A percentile compares a stretch with the other conserved stretches of the same genome.
Conservation (phyloP, 1,284 basidiomycete species). For the Fistulinella cinereoalba region DNA sequence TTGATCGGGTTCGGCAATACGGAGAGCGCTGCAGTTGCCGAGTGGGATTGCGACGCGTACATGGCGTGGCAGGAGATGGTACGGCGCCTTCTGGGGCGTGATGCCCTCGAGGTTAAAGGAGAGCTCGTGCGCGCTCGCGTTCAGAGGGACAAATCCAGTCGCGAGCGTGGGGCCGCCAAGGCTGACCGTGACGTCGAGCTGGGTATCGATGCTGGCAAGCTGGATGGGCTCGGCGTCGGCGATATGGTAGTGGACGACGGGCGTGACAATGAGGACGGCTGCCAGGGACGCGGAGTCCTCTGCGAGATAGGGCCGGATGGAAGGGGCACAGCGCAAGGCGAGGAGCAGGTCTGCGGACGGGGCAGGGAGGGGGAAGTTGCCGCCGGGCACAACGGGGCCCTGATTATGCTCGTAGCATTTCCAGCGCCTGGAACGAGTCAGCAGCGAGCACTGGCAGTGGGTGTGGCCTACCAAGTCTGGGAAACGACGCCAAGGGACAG, state of each 20-base stretch:
- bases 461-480: too few species aligned
- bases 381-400: conserved; percentile 18
- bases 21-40: conserved; percentile 45
- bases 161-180: conserved; percentile 25
- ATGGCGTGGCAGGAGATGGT: conserved; percentile 28
- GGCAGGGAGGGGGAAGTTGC: conserved; percentile 25
- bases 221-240: conserved; percentile 25
- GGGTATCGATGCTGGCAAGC: conserved; percentile 2
- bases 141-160: conserved; percentile 26
- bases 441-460: too few species aligned
- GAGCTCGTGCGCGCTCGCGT: conserved; percentile 27
- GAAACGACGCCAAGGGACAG: too few species aligned
- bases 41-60: conserved; percentile 44
- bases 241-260: conserved; percentile 26
- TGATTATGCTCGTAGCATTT: conserved; percentile 28
- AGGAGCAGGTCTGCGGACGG: conserved; percentile 25
- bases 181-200: conserved; percentile 25
- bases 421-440: conserved; percentile 32
- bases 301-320: conserved; percentile 32
- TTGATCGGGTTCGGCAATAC: conserved; percentile 55
- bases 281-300: conserved; percentile 23
- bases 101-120: conserved; percentile 24
- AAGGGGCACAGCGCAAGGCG: conserved; percentile 31
- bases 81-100: conserved; percentile 22
- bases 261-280: conserved; percentile 27